Evolutionary conservation across 2,329 filamentous ascomycete genomes (phyloP), one percentile per base, ranked within the genome.

Genomic region (Nannizziopsis arthrosporioides): DNA sequence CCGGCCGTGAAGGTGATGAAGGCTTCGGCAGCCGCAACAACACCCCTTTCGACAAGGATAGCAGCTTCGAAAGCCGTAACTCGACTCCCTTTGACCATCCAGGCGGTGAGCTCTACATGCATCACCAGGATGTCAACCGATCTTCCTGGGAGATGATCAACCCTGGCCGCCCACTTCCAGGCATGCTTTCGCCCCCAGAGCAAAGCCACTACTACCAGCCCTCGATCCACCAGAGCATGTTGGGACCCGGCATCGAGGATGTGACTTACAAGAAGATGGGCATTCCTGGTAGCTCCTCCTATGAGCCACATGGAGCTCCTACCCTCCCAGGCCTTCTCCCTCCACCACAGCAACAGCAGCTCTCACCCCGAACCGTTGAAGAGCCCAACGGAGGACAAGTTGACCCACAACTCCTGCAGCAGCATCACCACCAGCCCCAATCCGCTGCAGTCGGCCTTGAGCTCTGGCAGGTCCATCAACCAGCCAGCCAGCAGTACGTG

Each of bases 111-210:
- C 31, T 51, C 14, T 54, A 54, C 30, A 30, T 38, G 37, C 43
- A 52, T 11, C 39, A 50, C 12, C 34, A 43, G 15, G 51, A 51
- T 46, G 43, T 50, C 27, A 63, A 70, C 40, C 66, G 63, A 52
- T 73, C 73, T 2, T 68, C 70, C 1, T 80, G 75, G 67, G 69
- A 75, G 43, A 65, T 68, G 43, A 68, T 64, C 35, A 75, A 77
- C 55, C 73, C 75, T 36, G 71, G 73, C 18, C 66, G 68, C 48
- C 66, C 69, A 3, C 57, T 72, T 46, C 71, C 73, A 15, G 61
- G 67, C 50, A 68, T 68, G 30, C 70, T 74, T 54, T 64, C 64
- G 14, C 63, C 68, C 35, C 61, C 61, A 14, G 67, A 71, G 42
- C 68, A 68, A 48, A 68, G 69, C 30, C 71, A 75, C 40, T 77